Percentiles rank a stretch among this genome's conserved stretches.
These are phyloP conservation scores for Clarireedia hainanense DNA, from an alignment of 2,329 filamentous ascomycete species.

Conservation along the genomic window DNA sequence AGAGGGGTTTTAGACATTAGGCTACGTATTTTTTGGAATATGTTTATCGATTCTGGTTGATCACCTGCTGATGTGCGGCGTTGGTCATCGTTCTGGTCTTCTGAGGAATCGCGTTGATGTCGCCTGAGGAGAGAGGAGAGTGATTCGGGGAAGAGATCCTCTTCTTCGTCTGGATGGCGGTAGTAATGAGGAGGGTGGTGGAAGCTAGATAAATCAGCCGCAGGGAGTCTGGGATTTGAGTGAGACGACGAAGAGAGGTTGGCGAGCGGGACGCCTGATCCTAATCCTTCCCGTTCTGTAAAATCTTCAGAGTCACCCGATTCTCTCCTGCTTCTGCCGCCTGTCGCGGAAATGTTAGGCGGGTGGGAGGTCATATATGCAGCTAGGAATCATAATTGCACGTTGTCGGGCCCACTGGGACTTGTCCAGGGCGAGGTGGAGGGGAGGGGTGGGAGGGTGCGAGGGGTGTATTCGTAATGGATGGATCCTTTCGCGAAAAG, in stretches of 20 bases:
- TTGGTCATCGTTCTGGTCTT: slow-evolving; percentile 14
- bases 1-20: slow-evolving; percentile 44
- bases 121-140: slow-evolving; percentile 20
- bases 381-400: slow-evolving; percentile 7
- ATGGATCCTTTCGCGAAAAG: no score
- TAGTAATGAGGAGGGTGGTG: neutral
- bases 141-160: slow-evolving; percentile 25
- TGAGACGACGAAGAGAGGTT: neutral
- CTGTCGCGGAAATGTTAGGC: slow-evolving; percentile 5
- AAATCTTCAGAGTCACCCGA: slow-evolving; percentile 7
- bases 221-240: neutral
- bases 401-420: slow-evolving; percentile 5
- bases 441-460: neutral
- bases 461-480: neutral
- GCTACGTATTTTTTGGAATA: slow-evolving; percentile 16
- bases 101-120: slow-evolving; percentile 14
- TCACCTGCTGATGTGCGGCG: slow-evolving; percentile 8
- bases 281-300: slow-evolving; percentile 3
- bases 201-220: neutral
- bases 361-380: slow-evolving; percentile 7
- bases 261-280: neutral
- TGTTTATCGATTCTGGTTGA: slow-evolving; percentile 11
- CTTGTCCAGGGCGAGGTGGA: neutral
- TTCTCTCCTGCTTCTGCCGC: slow-evolving; percentile 2
- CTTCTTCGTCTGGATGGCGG: slow-evolving; percentile 6